Base-by-base conservation (phyloP, 352 stramenopile species). In the Globisporangium nodosum region DNA sequence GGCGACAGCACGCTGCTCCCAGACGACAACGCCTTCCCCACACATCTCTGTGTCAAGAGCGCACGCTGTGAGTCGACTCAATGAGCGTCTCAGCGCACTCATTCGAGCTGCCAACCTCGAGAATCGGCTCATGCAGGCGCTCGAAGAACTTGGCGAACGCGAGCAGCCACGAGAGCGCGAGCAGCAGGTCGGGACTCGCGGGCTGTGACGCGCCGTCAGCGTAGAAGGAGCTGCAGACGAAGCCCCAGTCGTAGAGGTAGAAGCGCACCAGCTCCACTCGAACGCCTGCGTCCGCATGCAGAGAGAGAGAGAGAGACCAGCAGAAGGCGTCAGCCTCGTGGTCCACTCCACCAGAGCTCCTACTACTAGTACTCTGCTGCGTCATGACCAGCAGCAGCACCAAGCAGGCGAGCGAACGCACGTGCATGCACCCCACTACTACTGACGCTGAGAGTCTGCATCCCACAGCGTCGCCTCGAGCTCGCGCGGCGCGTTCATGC, bases 161-260 rank as follows among this genome's bases (percentile, higher is more conserved):
- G 0, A 88, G 33, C 1, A 87, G 51, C 80, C 75, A 90, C 50
- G 70, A 65, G 5, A 87, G 49, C 0, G 75, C 71, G 12, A 88
- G 65, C 49, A 87, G 48, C n/a, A 90, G 56, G 11, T 85, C 61
- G 49, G 71, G 56, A 48, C 73, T 75, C 1, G 66, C 63, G 13
- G 68, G 63, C 8, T 46, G 18, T 33, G 27, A 5, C 0, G 15
- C n/a, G 21, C 31, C 45, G 1, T 58, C 35, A 12, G 46, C 52
- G 48, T 84, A 92, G 52, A 92, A 84, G 0, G 58, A 15, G 15
- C 39, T 39, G 46, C 64, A 85, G 0, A 83, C 69, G 53, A 89
- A 92, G 2, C 79, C 77, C 79, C 79, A 88, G 12, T 86, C 66
- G 58, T 87, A 83, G 9, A 92, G 56, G 30, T 88, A 87, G 61